These are phyloP conservation scores for Mycena maculata DNA, from an alignment of 768 basidiomycete genomes.

Conservation along the genomic window DNA sequence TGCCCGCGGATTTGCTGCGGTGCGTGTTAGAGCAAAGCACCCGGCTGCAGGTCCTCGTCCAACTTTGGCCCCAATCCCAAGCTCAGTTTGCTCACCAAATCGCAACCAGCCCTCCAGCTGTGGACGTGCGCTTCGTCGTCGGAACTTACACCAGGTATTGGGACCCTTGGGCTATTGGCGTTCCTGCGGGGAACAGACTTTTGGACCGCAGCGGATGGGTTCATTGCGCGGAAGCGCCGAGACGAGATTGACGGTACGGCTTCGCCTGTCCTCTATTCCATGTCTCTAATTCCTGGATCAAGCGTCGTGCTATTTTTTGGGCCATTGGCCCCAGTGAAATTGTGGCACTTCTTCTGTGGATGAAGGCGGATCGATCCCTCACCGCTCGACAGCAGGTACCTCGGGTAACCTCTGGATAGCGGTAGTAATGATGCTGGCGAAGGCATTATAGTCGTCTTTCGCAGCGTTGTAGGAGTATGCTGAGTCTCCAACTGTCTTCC, in stretches of 20 bases:
- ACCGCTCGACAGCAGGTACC: no score
- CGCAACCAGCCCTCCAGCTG: not conserved
- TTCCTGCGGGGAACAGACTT: not conserved
- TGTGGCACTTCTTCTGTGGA: no score
- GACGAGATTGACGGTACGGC: conserved; percentile 10
- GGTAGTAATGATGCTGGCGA: no score
- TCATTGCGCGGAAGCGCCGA: conserved; percentile 15
- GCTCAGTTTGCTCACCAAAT: not conserved
- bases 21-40: not conserved
- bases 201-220: conserved; percentile 20
- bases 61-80: not conserved
- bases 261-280: no score
- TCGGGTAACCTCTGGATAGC: no score
- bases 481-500: no score
- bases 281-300: no score
- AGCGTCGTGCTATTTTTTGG: no score
- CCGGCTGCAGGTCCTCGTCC: not conserved
- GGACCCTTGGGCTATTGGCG: conserved; percentile 8
- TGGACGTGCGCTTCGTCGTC: conserved; percentile 10
- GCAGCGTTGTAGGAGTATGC: no score
- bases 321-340: no score
- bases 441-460: no score
- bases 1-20: not conserved
- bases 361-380: no score
- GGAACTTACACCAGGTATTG: not conserved